Percentiles rank a stretch among this genome's conserved stretches.
Evolutionary conservation across 192 early-diverging fungal genomes (phyloP).

Genomic region (Dissophora globulifera): DNA sequence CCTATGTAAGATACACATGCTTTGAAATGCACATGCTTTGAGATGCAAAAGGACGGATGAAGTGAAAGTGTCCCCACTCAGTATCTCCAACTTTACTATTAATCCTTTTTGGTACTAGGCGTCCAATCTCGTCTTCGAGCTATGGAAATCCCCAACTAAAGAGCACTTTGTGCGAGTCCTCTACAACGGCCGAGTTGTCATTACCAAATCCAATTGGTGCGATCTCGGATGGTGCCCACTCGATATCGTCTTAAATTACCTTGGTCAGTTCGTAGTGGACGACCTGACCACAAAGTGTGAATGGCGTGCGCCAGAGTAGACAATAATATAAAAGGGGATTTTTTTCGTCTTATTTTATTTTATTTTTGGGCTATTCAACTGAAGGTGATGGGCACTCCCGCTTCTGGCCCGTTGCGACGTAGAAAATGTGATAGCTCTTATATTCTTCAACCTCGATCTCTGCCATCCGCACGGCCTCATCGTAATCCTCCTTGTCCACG

Average conservation of each 20-base stretch:
- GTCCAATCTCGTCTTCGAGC: constrained; percentile 25
- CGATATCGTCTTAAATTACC: background rate
- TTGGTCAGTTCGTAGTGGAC: constrained; percentile 9
- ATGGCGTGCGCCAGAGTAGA: background rate
- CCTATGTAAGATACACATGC: constrained; percentile 27
- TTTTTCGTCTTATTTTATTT: no score
- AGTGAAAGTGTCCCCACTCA: no score
- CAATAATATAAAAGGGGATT: background rate
- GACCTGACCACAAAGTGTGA: background rate
- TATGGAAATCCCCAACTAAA: constrained; percentile 3
- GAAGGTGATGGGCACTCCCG: no score
- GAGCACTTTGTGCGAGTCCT: constrained; percentile 22
- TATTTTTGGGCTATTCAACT: no score
- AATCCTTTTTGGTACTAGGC: no score
- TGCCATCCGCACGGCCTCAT: constrained; percentile 21
- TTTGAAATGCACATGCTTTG: no score
- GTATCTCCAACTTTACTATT: no score
- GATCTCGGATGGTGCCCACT: constrained; percentile 34
- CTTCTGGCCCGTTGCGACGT: constrained; percentile 32
- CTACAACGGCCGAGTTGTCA: constrained; percentile 12
- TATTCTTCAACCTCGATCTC: constrained; percentile 25
- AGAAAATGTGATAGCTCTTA: constrained; percentile 41
- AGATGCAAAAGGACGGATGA: no score
- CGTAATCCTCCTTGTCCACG: constrained; percentile 23
- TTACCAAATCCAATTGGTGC: constrained; percentile 22